These are phyloP conservation scores for Casuarina equisetifolia DNA, from an alignment of 306 rosid species.

Conservation along the genomic window DNA sequence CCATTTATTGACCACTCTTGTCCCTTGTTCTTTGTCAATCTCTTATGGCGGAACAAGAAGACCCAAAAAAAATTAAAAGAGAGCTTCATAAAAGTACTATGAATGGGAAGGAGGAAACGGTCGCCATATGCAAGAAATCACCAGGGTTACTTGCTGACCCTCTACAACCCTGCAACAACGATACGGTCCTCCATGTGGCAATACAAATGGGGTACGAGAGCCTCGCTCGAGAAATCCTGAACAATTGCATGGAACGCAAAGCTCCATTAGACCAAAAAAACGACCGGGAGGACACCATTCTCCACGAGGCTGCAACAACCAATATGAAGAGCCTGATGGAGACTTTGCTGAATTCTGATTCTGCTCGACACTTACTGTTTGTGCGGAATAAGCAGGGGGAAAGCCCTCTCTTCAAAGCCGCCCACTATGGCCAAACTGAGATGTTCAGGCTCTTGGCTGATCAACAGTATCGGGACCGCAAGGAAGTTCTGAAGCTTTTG, in stretches of 20 bases:
- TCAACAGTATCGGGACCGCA: neutral
- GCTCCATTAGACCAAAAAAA: neutral
- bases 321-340: neutral
- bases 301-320: neutral
- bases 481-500: no score
- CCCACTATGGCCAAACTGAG: neutral
- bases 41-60: no score
- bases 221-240: conserved; percentile 5
- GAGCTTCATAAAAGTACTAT: neutral
- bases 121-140: neutral
- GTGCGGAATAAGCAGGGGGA: neutral
- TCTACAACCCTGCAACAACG: neutral
- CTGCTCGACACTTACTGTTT: neutral
- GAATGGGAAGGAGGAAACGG: neutral
- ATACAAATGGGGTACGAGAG: neutral
- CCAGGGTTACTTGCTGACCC: no score
- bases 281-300: neutral
- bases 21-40: no score
- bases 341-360: neutral
- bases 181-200: conserved; percentile 19
- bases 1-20: no score
- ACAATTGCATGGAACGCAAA: no score
- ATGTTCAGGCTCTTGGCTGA: neutral
- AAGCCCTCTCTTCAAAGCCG: neutral
- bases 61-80: neutral